Evolutionary conservation across 2,329 filamentous ascomycete genomes (phyloP).

Genomic region (Exserohilum turcica): DNA sequence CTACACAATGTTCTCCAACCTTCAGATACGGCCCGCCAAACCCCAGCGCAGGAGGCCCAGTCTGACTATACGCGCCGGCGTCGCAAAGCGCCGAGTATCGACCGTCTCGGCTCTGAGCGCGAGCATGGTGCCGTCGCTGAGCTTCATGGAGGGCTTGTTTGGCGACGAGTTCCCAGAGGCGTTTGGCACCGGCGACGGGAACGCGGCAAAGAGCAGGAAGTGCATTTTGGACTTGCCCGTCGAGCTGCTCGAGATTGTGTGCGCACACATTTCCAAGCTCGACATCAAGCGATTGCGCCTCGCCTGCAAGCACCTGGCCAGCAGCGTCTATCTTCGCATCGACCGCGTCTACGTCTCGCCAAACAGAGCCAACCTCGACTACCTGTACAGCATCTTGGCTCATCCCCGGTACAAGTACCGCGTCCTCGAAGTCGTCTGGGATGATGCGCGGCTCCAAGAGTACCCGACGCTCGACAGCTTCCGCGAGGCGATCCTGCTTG

Average conservation of each 20-base stretch:
- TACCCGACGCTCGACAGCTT: constrained; percentile 22
- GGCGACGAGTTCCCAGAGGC: constrained; percentile 34
- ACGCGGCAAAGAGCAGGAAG: constrained; percentile 19
- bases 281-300: constrained; percentile 33
- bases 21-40: constrained; percentile 26
- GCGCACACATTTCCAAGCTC: constrained; percentile 19
- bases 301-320: constrained; percentile 19
- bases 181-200: constrained; percentile 15
- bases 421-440: constrained; percentile 51
- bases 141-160: constrained; percentile 32
- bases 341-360: constrained; percentile 50
- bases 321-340: constrained; percentile 34
- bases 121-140: constrained; percentile 30
- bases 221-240: constrained; percentile 27
- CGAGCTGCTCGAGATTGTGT: constrained; percentile 25
- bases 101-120: constrained; percentile 16
- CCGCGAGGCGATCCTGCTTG: constrained; percentile 17
- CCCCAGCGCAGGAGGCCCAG: constrained; percentile 30
- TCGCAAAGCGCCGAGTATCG: constrained; percentile 29
- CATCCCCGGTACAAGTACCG: constrained; percentile 40
- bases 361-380: constrained; percentile 48
- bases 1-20: constrained; percentile 22
- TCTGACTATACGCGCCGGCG: constrained; percentile 27
- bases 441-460: constrained; percentile 42
- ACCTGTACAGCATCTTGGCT: constrained; percentile 46